Evolutionary conservation across 2,329 filamentous ascomycete genomes (phyloP), one percentile per base, ranked within the genome.

Genomic region (Claviceps cyperi): DNA sequence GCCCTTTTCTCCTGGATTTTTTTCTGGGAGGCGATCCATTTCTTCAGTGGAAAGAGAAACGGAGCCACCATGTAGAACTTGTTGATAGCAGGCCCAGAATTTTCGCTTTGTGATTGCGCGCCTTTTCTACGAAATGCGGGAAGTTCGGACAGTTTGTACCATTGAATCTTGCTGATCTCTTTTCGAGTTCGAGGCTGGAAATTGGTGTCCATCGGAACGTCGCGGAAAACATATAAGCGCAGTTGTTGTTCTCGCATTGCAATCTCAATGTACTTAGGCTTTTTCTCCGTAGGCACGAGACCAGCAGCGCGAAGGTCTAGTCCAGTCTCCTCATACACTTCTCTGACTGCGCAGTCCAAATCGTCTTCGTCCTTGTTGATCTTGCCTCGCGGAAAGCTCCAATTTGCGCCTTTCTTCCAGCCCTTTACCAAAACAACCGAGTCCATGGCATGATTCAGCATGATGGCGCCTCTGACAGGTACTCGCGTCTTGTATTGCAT

Each of bases 61-160:
- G 91, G 90, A 0, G 89, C 89, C 17, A 98, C 92, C 87, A 97
- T 96, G 68, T 96, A 98, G 64, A 96, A 97, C 61, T 91, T 96
- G 64, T 86, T 89, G 40, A 81, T 81, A 57, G 84, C 86, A 2
- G 74, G 67, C 14, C 70, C 69, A 13, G 78, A 67, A 32, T 69
- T 67, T 47, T 83, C 75, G 44, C 79, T 75, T n/a, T 80, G 75
- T 15, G 59, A 62, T 50, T 78, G 74, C 13, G 71, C 70, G 17
- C 72, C 73, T 61, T 84, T 89, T 64, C 84, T 86, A 50, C 82
- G 81, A 59, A 87, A 81, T 0, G 86, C 87, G 1, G 92, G 91
- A 24, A 98, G 75, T 53, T 96, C 89, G 0, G 84, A 85, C 40
- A 98, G 72, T 58, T 82, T 87, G 69, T 94, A 96, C 92, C 92